Percentiles rank a stretch among this genome's conserved stretches.
These are phyloP conservation scores for Coniella lustricola DNA, from an alignment of 2,329 filamentous ascomycete genomes.

Conservation along the genomic window DNA sequence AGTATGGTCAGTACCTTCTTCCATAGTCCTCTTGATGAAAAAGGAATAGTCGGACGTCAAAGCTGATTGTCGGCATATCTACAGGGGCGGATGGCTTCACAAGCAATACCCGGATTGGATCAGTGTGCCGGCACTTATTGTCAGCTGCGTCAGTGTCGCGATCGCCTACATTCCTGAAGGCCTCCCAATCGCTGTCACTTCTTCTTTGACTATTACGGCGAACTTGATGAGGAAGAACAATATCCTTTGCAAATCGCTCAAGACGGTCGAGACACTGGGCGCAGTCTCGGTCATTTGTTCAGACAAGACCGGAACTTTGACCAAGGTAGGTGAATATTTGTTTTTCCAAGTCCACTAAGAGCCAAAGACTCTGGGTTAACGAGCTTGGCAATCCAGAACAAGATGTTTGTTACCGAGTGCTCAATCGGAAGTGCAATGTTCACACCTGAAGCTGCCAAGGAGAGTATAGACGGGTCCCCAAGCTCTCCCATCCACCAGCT, in stretches of 20 bases:
- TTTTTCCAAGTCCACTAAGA: too few species aligned
- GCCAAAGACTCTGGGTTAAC: too few species aligned
- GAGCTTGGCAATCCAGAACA: slow-evolving; percentile 47
- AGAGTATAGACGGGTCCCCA: slow-evolving; percentile 26
- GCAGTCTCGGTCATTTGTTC: slow-evolving; percentile 68
- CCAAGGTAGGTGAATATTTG: slow-evolving; percentile 30
- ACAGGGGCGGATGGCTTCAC: slow-evolving; percentile 62
- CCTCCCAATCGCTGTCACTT: slow-evolving; percentile 61
- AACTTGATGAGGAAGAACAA: slow-evolving; percentile 72
- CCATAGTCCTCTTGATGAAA: too few species aligned
- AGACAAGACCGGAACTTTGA: slow-evolving; percentile 69
- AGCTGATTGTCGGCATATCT: neutral
- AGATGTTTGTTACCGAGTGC: slow-evolving; percentile 67
- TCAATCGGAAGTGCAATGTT: slow-evolving; percentile 47
- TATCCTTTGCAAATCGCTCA: slow-evolving; percentile 72
- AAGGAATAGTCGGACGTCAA: too few species aligned
- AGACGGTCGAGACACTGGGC: slow-evolving; percentile 70
- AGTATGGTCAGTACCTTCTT: slow-evolving; percentile 50
- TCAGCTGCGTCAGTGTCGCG: slow-evolving; percentile 64
- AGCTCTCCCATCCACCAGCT: slow-evolving; percentile 49
- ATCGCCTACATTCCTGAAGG: slow-evolving; percentile 74
- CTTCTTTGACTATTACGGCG: slow-evolving; percentile 67
- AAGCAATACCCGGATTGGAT: slow-evolving; percentile 63
- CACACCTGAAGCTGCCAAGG: slow-evolving; percentile 43
- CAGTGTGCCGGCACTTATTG: slow-evolving; percentile 63